A percentile compares a stretch with the other conserved stretches of the same genome.
Conservation (phyloP, 2,329 filamentous ascomycete species). For the Xylaria sp. region DNA sequence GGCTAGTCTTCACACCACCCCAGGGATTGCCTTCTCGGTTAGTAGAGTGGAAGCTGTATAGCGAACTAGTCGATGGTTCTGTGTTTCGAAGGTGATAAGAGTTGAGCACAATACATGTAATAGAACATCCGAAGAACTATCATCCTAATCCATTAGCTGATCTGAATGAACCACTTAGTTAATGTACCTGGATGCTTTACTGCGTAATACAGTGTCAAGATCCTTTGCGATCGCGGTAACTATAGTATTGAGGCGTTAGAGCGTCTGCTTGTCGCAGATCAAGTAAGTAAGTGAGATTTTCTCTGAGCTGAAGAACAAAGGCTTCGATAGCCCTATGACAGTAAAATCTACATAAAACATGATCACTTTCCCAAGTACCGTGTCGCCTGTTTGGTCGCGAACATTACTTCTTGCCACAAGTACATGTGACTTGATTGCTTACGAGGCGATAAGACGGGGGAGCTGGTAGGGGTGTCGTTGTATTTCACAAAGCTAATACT, state of each 20-base stretch:
- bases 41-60: conserved; percentile 32
- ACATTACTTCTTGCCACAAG: background rate
- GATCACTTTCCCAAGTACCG: too few species aligned
- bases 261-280: background rate
- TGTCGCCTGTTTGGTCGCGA: too few species aligned
- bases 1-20: conserved; percentile 27
- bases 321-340: too few species aligned
- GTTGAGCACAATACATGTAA: background rate
- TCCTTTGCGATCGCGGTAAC: background rate
- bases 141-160: background rate
- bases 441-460: too few species aligned
- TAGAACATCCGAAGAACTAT: background rate
- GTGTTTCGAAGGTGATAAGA: conserved; percentile 10
- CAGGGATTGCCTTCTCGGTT: conserved; percentile 14
- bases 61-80: conserved; percentile 24
- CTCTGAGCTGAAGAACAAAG: too few species aligned
- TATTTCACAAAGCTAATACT: background rate
- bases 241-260: background rate
- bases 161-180: background rate
- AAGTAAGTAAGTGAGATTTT: background rate
- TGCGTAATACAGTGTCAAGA: background rate
- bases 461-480: too few species aligned
- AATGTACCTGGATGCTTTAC: background rate
- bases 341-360: too few species aligned
- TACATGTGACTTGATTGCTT: background rate